A percentile compares a stretch with the other conserved stretches of the same genome.
Conservation (phyloP, 2,329 filamentous ascomycete species). For the Eutypa lata region DNA sequence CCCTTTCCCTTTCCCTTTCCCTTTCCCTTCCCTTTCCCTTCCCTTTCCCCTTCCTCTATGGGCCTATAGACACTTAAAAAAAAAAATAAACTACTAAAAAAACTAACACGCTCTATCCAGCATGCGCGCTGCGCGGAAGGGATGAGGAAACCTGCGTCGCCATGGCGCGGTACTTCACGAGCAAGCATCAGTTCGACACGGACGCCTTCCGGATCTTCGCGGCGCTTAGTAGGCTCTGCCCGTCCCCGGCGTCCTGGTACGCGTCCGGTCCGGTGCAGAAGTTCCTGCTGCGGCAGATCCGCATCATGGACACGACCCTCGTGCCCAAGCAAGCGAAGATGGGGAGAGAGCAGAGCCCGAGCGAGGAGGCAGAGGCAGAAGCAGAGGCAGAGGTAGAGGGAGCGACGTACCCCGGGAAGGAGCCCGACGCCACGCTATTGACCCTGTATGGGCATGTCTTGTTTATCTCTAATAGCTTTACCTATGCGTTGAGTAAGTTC, state of each 20-base stretch:
- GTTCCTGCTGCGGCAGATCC: conserved; percentile 87
- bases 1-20: conserved; percentile 1
- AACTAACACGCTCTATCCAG: conserved; percentile 38
- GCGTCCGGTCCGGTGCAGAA: conserved; percentile 82
- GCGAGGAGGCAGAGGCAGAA: conserved; percentile 31
- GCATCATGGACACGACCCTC: conserved; percentile 74
- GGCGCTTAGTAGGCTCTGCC: conserved; percentile 71
- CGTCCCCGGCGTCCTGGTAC: conserved; percentile 72
- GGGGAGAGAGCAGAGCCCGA: conserved; percentile 39
- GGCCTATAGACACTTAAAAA: conserved; percentile 6
- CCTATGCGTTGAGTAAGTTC: conserved; percentile 68
- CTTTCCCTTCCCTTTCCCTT: neutral
- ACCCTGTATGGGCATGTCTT: conserved; percentile 90
- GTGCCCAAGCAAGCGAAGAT: conserved; percentile 41
- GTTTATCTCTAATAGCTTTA: conserved; percentile 78
- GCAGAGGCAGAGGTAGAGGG: conserved; percentile 29
- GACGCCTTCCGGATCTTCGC: conserved; percentile 83
- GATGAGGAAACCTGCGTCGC: conserved; percentile 74
- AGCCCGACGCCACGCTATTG: conserved; percentile 76
- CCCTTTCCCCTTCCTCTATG: neutral
- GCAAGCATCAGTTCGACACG: conserved; percentile 73
- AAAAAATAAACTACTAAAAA: no score
- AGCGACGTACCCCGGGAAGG: conserved; percentile 37
- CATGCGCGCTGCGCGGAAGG: conserved; percentile 77
- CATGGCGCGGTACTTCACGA: conserved; percentile 80